Base-by-base conservation (phyloP, 495 filamentous ascomycete species). In the Neurospora discreta region DNA sequence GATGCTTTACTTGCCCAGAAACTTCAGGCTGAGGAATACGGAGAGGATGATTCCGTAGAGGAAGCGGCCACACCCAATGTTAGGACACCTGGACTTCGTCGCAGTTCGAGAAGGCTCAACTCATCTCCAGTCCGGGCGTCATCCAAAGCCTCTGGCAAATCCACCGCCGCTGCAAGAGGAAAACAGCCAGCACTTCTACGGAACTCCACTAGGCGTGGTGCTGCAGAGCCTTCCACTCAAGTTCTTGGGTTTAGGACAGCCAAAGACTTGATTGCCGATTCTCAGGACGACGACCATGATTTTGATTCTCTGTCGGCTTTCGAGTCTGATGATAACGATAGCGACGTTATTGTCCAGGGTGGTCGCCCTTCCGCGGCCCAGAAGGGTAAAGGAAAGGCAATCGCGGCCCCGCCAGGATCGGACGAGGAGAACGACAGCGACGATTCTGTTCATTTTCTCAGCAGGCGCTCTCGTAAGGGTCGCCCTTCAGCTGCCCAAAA, bases 11-110 rank as follows among this genome's bases (percentile, higher is more conserved):
- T 91, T 26, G 89, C 89, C 16, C 80, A 77, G 69, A 79, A 77
- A 33, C 79, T 91, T 42, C 90, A 91, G 75, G 78, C 86, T 67
- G 83, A 87, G 72, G 90, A 91, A 74, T 90, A 90, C 73, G 68
- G 36, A 18, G 42, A 58, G 8, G n/a, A 38, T 5, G 42, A n/a
- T n/a, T 33, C 68, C 7, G 11, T 18, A 33, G 42, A 71, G 11
- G 42, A 30, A 68, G 23, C 39, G 13, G 33, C 20, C 9, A 68
- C 3, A 9, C 38, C 72, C 20, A 39, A 40, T 3, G 36, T 23
- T 65, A 65, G 30, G 52, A 7, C 52, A 18, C 33, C 58, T 40
- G 69, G 39, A 11, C 43, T 39, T 3, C 70, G 72, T 30, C 71
- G 71, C 13, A 74, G 75, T 52, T 39, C 71, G 39, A 74, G 74